phyloP scores from a whole-genome alignment of 306 rosid species.

The Macrotyloma uniflorum region DNA sequence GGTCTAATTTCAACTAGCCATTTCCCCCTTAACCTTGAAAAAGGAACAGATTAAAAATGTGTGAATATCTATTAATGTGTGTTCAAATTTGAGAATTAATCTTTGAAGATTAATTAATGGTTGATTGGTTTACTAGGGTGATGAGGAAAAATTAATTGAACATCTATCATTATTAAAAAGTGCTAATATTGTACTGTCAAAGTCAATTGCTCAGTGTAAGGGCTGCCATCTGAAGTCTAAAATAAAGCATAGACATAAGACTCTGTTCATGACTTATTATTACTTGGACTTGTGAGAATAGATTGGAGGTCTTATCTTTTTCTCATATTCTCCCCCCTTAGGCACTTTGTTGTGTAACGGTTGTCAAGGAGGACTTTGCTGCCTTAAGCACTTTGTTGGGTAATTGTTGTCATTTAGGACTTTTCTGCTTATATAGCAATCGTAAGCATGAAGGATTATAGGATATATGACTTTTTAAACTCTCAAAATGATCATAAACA shows the following conservation, averaged over 20 bases:
- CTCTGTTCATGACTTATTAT: slow-evolving; percentile 8
- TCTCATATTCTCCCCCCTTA: neutral
- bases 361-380: slow-evolving; percentile 18
- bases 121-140: slow-evolving; percentile 18
- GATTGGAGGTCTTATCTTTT: slow-evolving; percentile 18
- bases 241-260: neutral
- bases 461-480: slow-evolving; percentile 5
- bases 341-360: slow-evolving; percentile 1
- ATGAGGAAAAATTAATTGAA: slow-evolving; percentile 10
- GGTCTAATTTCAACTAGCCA: slow-evolving; percentile 49
- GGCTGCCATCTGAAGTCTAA: slow-evolving; percentile 11
- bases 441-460: slow-evolving; percentile 23
- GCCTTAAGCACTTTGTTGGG: neutral
- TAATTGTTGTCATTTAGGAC: slow-evolving; percentile 10
- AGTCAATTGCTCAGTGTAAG: slow-evolving; percentile 24
- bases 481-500: neutral
- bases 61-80: slow-evolving; percentile 6
- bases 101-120: neutral
- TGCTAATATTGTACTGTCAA: slow-evolving; percentile 24
- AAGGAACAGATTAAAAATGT: slow-evolving; percentile 8
- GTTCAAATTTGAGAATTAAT: slow-evolving; percentile 21
- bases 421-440: slow-evolving; percentile 29
- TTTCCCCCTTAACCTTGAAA: slow-evolving; percentile 12
- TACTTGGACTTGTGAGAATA: slow-evolving; percentile 23
- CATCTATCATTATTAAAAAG: neutral